Evolutionary conservation across 1,284 basidiomycete species (phyloP).

Genomic region (Rhodotorula sp.): DNA sequence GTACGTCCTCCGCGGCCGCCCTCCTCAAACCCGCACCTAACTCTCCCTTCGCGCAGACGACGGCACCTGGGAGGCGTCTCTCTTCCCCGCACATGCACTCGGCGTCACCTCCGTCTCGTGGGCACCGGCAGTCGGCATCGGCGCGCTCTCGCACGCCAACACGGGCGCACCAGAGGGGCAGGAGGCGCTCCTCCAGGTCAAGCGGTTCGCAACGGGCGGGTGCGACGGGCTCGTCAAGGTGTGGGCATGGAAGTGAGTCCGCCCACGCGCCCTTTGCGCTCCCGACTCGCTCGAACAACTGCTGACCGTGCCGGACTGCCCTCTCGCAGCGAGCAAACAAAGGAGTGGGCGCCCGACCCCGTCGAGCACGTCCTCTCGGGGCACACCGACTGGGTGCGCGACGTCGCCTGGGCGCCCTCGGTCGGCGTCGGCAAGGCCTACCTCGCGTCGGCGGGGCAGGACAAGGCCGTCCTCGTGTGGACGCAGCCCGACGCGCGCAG

Average conservation of each 20-base stretch:
- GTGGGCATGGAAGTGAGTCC: conserved; percentile 69
- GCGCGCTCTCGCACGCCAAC: conserved; percentile 22
- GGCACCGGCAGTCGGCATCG: conserved; percentile 74
- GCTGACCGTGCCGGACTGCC: background rate
- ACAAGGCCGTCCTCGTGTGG: conserved; percentile 92
- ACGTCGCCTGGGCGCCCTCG: conserved; percentile 96
- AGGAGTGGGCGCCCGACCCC: conserved; percentile 77
- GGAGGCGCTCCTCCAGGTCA: conserved; percentile 51
- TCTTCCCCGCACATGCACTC: conserved; percentile 93
- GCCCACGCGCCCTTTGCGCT: background rate
- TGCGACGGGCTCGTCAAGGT: conserved; percentile 96
- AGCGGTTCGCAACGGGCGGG: conserved; percentile 91
- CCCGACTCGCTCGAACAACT: too few relatives aligned
- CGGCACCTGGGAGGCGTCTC: conserved; percentile 91
- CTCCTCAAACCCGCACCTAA: background rate
- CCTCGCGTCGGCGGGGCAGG: conserved; percentile 93
- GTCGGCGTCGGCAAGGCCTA: conserved; percentile 92
- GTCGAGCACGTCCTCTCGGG: conserved; percentile 72
- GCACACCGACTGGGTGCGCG: conserved; percentile 96
- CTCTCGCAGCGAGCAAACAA: conserved; percentile 44
- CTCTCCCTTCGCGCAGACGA: conserved; percentile 65
- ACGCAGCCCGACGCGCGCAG: conserved; percentile 77
- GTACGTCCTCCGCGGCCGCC: conserved; percentile 57
- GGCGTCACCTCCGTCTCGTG: conserved; percentile 97
- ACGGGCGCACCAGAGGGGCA: conserved; percentile 6